A percentile compares a stretch with the other conserved stretches of the same genome.
These are phyloP conservation scores for Chlorella sp. DNA, from an alignment of 139 green algal species.

Conservation along the genomic window DNA sequence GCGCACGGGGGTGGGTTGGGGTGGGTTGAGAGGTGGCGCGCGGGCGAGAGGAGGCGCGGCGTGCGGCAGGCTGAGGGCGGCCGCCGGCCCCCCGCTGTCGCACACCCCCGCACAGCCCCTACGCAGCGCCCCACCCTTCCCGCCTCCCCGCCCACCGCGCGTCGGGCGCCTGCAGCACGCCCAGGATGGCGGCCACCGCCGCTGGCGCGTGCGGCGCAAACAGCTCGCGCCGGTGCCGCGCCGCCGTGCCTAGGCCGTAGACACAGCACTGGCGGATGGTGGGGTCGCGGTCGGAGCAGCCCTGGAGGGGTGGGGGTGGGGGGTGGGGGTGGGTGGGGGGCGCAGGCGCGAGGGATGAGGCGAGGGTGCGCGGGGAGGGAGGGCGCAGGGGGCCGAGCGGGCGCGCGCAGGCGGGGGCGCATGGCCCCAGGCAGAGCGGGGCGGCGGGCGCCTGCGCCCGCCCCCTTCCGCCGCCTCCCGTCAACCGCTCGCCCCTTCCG, in stretches of 20 bases:
- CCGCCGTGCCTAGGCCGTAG: constrained; percentile 89
- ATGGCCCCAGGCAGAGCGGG: too few relatives aligned
- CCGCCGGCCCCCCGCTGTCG: constrained; percentile 10
- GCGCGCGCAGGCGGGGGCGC: too few relatives aligned
- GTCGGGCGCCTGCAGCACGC: constrained; percentile 38
- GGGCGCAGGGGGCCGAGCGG: background rate
- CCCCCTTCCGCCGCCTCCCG: too few relatives aligned
- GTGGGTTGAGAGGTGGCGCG: too few relatives aligned
- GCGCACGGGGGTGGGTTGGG: too few relatives aligned
- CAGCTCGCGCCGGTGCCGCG: constrained; percentile 53
- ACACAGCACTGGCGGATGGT: constrained; percentile 89
- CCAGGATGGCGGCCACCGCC: constrained; percentile 44
- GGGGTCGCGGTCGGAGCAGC: constrained; percentile 49
- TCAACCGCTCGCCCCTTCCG: background rate
- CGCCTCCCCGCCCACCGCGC: constrained; percentile 41
- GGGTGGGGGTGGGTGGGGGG: constrained; percentile 43
- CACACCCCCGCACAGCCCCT: background rate
- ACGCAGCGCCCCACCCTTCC: background rate
- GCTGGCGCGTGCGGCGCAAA: constrained; percentile 55
- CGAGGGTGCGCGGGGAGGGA: background rate
- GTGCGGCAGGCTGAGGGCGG: too few relatives aligned
- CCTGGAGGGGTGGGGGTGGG: constrained; percentile 73
- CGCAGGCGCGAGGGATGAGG: background rate
- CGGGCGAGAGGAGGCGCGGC: too few relatives aligned
- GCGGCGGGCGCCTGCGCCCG: too few relatives aligned